These are phyloP conservation scores for Entomortierella chlamydospora DNA, from an alignment of 192 early-diverging fungal species.

Conservation along the genomic window DNA sequence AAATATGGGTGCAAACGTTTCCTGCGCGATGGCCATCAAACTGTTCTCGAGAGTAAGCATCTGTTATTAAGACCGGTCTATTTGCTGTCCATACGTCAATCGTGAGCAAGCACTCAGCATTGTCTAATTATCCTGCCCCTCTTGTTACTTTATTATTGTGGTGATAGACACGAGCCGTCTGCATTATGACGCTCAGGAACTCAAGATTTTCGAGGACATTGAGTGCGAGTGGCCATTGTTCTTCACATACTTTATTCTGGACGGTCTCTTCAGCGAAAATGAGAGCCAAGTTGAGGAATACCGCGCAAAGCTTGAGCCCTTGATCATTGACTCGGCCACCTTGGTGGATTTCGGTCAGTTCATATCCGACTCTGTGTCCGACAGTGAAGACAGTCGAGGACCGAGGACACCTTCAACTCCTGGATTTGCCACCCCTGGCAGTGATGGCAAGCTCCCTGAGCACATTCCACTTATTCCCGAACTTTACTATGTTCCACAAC, in stretches of 20 bases:
- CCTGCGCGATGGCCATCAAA: constrained; percentile 89
- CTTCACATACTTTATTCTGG: constrained; percentile 88
- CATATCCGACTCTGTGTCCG: constrained; percentile 43
- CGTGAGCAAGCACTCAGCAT: no score
- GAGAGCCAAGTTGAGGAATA: constrained; percentile 76
- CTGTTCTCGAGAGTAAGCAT: constrained; percentile 68
- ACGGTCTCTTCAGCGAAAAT: constrained; percentile 81
- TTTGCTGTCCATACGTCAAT: no score
- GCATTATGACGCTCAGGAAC: constrained; percentile 84
- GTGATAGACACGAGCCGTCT: constrained; percentile 72
- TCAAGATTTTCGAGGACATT: constrained; percentile 85
- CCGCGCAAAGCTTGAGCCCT: constrained; percentile 70
- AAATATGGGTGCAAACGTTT: constrained; percentile 88
- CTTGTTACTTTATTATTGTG: neutral
- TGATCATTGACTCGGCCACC: constrained; percentile 76
- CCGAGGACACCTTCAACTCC: constrained; percentile 51
- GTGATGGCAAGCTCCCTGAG: constrained; percentile 47
- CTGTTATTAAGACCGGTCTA: neutral
- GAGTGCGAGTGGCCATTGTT: constrained; percentile 94
- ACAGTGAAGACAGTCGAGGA: constrained; percentile 41
- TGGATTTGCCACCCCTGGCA: constrained; percentile 31
- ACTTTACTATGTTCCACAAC: constrained; percentile 84
- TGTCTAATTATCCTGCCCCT: neutral
- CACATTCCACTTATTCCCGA: constrained; percentile 73
- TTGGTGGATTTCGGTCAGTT: constrained; percentile 62